phyloP scores from a whole-genome alignment of 345 rosid species.

The Alliaria petiolata region DNA sequence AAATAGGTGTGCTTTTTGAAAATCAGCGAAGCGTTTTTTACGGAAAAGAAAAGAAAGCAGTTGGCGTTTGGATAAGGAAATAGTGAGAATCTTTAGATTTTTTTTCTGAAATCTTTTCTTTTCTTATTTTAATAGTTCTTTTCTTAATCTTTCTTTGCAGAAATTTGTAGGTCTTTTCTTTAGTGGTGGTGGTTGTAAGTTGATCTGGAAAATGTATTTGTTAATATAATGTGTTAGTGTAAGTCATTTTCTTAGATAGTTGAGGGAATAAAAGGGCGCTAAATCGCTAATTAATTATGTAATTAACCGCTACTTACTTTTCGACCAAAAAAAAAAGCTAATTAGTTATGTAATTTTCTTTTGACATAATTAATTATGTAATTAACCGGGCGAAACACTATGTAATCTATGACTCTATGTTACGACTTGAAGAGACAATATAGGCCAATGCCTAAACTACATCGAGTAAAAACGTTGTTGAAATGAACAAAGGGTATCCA shows the following conservation, averaged over 20 bases:
- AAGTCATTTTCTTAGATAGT: not conserved
- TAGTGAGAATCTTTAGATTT: not conserved
- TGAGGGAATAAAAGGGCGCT: not conserved
- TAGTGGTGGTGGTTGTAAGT: conserved; percentile 7
- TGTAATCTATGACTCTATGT: not conserved
- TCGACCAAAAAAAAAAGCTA: no score
- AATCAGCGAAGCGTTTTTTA: conserved; percentile 14
- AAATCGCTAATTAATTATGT: no score
- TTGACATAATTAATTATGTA: no score
- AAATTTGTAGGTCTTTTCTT: conserved; percentile 3
- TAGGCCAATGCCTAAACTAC: not conserved
- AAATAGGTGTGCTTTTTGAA: conserved; percentile 3
- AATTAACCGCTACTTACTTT: no score
- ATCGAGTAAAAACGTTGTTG: not conserved
- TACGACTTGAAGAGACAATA: not conserved
- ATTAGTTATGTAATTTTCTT: no score
- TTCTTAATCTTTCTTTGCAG: not conserved
- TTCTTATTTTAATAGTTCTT: not conserved
- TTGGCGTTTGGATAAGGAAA: conserved; percentile 23
- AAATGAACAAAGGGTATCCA: not conserved
- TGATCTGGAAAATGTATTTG: conserved; percentile 2
- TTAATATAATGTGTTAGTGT: not conserved
- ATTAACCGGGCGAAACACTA: not conserved
- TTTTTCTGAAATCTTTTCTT: not conserved
- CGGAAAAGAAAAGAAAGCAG: conserved; percentile 8